These are phyloP conservation scores for Tulasnella sp. DNA, from an alignment of 768 basidiomycete species.

Conservation along the genomic window DNA sequence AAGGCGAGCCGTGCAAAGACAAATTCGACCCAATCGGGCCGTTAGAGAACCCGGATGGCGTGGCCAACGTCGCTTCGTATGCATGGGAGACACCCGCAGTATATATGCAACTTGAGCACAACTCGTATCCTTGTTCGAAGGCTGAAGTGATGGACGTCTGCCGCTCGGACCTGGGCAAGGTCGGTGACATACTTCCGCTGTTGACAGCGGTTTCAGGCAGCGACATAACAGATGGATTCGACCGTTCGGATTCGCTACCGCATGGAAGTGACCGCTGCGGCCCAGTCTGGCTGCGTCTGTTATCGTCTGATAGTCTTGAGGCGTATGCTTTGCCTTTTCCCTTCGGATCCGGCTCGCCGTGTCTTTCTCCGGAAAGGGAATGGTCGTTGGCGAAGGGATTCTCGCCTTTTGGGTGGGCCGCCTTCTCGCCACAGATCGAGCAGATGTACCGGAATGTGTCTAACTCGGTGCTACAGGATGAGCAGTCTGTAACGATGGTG, in stretches of 20 bases:
- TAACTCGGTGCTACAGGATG: constrained; percentile 70
- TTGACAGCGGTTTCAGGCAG: constrained; percentile 17
- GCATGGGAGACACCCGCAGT: constrained; percentile 74
- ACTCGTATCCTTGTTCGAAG: constrained; percentile 61
- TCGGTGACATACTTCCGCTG: constrained; percentile 1
- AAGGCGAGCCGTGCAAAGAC: constrained; percentile 37
- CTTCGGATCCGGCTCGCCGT: constrained; percentile 38
- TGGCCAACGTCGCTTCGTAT: constrained; percentile 53
- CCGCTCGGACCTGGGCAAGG: constrained; percentile 22
- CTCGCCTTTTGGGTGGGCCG: constrained; percentile 39
- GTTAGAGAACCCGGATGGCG: constrained; percentile 30
- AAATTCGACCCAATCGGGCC: constrained; percentile 35
- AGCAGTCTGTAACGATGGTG: constrained; percentile 72
- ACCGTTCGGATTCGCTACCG: not conserved
- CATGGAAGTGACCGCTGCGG: constrained; percentile 31
- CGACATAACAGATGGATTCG: not conserved
- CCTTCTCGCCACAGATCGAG: constrained; percentile 77
- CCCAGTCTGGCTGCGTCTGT: constrained; percentile 40
- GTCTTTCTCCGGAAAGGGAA: not conserved
- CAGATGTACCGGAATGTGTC: constrained; percentile 90
- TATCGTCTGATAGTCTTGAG: constrained; percentile 30
- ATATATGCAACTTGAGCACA: constrained; percentile 78
- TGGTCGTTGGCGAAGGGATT: not conserved
- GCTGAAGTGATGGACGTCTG: constrained; percentile 19
- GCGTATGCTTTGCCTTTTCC: constrained; percentile 50